Base-by-base conservation (phyloP, 768 basidiomycete genomes). In the Trametes punicea region DNA sequence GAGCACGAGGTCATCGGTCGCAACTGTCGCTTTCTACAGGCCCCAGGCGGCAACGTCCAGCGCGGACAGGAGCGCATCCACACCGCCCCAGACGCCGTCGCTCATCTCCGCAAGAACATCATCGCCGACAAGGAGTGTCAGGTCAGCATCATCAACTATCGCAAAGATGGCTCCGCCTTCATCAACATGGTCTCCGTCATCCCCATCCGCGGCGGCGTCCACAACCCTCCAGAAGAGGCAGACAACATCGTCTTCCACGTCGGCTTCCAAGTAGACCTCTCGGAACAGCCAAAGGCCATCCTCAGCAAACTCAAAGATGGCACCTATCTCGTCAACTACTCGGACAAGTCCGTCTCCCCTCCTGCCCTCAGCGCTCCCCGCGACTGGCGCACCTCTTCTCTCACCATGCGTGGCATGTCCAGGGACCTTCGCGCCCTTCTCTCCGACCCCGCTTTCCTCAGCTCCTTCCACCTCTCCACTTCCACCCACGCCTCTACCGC, bases 221-320 rank as follows among this genome's bases (percentile, higher is more conserved):
- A 54, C 71, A 77, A 68, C 65, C 62, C 27, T 38, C 72, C 60
- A 60, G 77, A 82, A 39, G 86, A 84, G 61, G 77, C 78, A 33
- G 82, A 84, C 51, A 87, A 95, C 41, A 78, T 90, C 36, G 84
- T 83, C 8, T 96, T 88, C 68, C 88, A 91, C 64, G 87, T 99
- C 47, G 97, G 97, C 0, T 98, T 99, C 77, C 94, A 99, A 72
- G 89, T 97, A 52, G 93, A 98, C 71, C 76, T 99, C 46, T 84
- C 85, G 16, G 84, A 88, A 64, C 93, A 95, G 72, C 93, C 93
- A 2, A 84, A 84, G 62, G 82, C 82, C 2, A 94, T 97, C 57
- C 73, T 94, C 50, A 81, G 88, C 61, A 90, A 86, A 68, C 77
- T 94, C 50, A 73, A 79, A 18, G 85, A 90, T 62, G 94, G 94